Conservation (phyloP, 345 rosid genomes). For the Syzygium jambos region DNA sequence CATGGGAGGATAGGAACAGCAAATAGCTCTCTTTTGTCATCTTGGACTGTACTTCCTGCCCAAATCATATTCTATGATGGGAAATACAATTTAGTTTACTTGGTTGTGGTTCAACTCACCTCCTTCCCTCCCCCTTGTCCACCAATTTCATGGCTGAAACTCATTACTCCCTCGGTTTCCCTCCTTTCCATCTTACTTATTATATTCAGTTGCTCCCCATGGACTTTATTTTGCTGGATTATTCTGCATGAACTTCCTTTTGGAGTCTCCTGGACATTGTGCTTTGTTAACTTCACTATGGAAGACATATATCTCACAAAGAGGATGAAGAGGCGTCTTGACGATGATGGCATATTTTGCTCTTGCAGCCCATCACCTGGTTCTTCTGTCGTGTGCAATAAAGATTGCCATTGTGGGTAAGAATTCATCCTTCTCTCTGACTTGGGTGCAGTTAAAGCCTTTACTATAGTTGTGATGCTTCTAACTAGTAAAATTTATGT, state of each 20-base stretch:
- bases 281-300: conserved; percentile 10
- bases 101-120: background rate
- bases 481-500: background rate
- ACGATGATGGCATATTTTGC: conserved; percentile 98
- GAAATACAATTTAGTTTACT: background rate
- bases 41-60: background rate
- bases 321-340: conserved; percentile 59
- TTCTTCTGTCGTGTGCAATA: conserved; percentile 58
- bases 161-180: background rate
- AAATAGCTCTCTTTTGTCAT: background rate
- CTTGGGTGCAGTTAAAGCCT: background rate
- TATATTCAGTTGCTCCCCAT: background rate
- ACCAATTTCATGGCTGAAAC: background rate
- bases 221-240: background rate
- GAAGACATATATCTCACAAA: conserved; percentile 82
- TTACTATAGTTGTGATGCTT: background rate
- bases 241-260: background rate
- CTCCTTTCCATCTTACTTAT: background rate
- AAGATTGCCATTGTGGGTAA: conserved; percentile 99
- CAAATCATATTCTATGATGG: background rate
- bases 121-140: background rate
- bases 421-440: conserved; percentile 2
- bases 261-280: background rate
- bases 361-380: conserved; percentile 60
- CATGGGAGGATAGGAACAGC: background rate